These are phyloP conservation scores for Pedinophyceae sp. DNA, from an alignment of 139 green algal species.

Conservation along the genomic window DNA sequence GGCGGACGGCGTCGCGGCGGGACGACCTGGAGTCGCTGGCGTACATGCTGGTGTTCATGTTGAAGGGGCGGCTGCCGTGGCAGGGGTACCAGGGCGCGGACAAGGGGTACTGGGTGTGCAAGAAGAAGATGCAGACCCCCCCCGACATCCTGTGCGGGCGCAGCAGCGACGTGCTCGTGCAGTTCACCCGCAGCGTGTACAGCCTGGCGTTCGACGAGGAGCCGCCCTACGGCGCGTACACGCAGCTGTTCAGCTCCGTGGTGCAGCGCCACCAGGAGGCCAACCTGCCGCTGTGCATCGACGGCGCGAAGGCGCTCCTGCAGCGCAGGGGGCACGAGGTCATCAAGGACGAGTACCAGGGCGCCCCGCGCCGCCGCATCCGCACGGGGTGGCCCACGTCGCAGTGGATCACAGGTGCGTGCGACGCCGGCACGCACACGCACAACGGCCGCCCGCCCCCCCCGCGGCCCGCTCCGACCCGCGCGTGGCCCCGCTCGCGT, in stretches of 20 bases:
- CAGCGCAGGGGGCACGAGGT: constrained; percentile 1
- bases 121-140: constrained; percentile 14
- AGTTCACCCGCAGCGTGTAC: constrained; percentile 10
- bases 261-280: neutral
- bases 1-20: constrained; percentile 8
- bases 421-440: too few species aligned
- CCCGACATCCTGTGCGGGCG: constrained; percentile 3
- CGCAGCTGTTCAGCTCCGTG: constrained; percentile 6
- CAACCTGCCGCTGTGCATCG: neutral
- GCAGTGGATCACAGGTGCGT: too few species aligned
- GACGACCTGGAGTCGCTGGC: constrained; percentile 13
- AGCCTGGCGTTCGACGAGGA: constrained; percentile 12
- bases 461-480: too few species aligned
- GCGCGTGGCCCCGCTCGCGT: constrained; percentile 5
- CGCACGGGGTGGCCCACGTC: too few species aligned
- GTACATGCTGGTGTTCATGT: constrained; percentile 13
- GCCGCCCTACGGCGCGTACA: constrained; percentile 4
- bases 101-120: constrained; percentile 15
- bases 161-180: constrained; percentile 4
- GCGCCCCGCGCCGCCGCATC: too few species aligned
- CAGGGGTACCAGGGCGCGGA: constrained; percentile 10
- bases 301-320: neutral
- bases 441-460: too few species aligned
- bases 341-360: constrained; percentile 1
- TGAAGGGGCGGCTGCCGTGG: constrained; percentile 10